Evolutionary conservation across 1,139 yeast species (phyloP), one percentile per base, ranked within the genome.

Genomic region (Magnusiomyces tetraspermus): DNA sequence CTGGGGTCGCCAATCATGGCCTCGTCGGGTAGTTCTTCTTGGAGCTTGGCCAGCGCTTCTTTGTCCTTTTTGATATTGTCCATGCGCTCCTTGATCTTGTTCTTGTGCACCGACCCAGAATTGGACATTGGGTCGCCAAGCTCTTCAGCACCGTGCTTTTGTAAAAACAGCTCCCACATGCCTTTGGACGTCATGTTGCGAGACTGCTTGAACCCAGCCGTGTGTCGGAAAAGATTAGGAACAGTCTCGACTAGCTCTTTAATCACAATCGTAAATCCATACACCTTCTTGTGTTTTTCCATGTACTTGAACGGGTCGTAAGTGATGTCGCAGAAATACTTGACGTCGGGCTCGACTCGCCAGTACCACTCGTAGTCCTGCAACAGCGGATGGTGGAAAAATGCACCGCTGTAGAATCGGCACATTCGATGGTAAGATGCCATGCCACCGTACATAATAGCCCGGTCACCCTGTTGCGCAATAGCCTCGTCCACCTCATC

Each of bases 311-410:
- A 90, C 21, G 96, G 96, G 68, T 90, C 97, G 68, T 89, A 88
- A 0, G 96, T 85, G 50, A 88, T 70, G 66, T 89, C 97, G 69
- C 97, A 90, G 64, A 76, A 88, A 66, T 86, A 89, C 58, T 86
- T 83, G 46, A 90, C 92, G 58, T 85, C 83, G 1, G 97, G 97
- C 67, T 90, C 97, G 10, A 90, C 88, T 52, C 97, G 75, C 96
- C 97, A 89, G 70, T 88, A 89, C 94, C 95, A 89, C 56, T 87
- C 88, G 56, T 80, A 76, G 53, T 79, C 53, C 66, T 73, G 60
- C 49, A 90, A 81, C 57, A 85, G 66, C 2, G 83, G 84, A 66
- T 71, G 95, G 57, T 80, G 77, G 71, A 79, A 86, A 64, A 89
- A 89, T 57, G 76, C 74, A 1, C 95, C 95, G 0, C 90, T 78